Evolutionary conservation across 2,329 filamentous ascomycete species (phyloP).

Genomic region (Grosmannia penicillata): DNA sequence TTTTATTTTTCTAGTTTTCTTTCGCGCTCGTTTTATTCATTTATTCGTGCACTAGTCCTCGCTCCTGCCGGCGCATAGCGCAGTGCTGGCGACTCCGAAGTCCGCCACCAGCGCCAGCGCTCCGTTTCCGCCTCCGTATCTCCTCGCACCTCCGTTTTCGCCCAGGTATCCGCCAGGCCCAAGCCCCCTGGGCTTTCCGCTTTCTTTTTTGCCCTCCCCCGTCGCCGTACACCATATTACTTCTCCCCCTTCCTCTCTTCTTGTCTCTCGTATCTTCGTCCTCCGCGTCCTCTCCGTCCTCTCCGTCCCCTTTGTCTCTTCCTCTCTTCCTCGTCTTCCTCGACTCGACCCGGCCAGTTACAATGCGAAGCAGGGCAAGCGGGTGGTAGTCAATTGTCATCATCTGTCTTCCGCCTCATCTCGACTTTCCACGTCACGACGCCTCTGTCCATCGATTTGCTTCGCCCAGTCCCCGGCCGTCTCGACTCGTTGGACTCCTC

Average conservation of each 20-base stretch:
- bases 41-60: not conserved
- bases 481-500: no score
- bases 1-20: not conserved
- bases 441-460: no score
- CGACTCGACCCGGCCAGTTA: no score
- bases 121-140: constrained; percentile 1
- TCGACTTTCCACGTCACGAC: no score
- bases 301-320: not conserved
- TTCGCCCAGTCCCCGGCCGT: no score
- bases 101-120: not conserved
- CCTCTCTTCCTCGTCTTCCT: not conserved
- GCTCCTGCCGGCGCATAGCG: no score
- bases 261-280: not conserved
- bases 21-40: not conserved
- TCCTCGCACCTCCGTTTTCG: not conserved
- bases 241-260: not conserved
- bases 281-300: not conserved
- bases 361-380: no score
- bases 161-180: not conserved
- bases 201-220: not conserved
- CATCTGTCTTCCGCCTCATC: no score
- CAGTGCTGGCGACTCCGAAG: no score
- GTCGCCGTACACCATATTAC: not conserved
- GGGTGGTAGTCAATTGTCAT: no score
- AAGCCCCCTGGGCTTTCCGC: not conserved